These are phyloP conservation scores for Tulasnella sp. DNA, from an alignment of 768 basidiomycete species.

Conservation along the genomic window DNA sequence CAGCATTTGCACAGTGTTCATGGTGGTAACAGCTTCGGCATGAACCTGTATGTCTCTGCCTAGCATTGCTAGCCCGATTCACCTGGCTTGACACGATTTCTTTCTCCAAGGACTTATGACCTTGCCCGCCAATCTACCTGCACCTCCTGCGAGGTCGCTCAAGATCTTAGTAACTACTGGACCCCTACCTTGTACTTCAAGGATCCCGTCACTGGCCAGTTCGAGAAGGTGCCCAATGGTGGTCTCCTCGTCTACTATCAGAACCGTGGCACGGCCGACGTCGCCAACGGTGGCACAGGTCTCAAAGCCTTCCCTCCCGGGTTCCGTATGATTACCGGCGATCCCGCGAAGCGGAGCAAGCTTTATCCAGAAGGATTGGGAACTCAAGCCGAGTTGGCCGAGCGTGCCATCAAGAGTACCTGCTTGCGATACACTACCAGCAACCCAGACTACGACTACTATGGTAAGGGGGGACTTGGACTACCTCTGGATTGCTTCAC, in stretches of 20 bases:
- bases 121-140: conserved; percentile 11
- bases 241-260: conserved; percentile 21
- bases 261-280: conserved; percentile 12
- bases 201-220: conserved; percentile 4
- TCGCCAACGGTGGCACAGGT: not conserved
- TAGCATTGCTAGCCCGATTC: too few species aligned
- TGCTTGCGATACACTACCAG: conserved; percentile 28
- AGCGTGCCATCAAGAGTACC: conserved; percentile 37
- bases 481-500: not conserved
- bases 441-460: not conserved
- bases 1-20: conserved; percentile 19
- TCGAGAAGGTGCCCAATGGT: conserved; percentile 18
- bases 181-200: conserved; percentile 20
- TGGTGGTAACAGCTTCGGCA: not conserved
- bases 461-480: not conserved
- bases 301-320: conserved; percentile 16
- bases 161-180: conserved; percentile 22
- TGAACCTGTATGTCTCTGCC: not conserved
- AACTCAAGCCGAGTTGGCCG: conserved; percentile 37
- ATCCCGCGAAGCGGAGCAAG: conserved; percentile 7
- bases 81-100: not conserved
- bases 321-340: conserved; percentile 23
- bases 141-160: conserved; percentile 11
- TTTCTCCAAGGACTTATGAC: conserved; percentile 18
- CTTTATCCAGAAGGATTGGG: conserved; percentile 24